These are phyloP conservation scores for Scheffersomyces ergatensis DNA, from an alignment of 805 yeast species.

Conservation along the genomic window DNA sequence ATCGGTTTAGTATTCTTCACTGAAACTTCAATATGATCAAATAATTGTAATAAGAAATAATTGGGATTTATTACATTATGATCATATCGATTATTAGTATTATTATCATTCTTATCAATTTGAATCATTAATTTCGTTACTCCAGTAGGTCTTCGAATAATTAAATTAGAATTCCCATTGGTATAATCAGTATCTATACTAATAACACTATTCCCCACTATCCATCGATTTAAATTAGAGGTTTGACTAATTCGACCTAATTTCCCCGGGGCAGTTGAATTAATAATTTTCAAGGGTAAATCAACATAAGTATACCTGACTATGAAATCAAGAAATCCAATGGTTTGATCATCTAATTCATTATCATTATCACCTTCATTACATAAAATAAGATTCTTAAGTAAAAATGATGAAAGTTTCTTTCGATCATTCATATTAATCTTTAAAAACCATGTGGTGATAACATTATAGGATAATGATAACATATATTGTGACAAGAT, in stretches of 20 bases:
- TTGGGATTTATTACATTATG: slow-evolving; percentile 28
- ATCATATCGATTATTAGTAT: neutral
- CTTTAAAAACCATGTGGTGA: slow-evolving; percentile 70
- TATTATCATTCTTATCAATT: slow-evolving; percentile 28
- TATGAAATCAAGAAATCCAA: slow-evolving; percentile 67
- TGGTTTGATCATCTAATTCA: slow-evolving; percentile 48
- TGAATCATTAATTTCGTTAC: slow-evolving; percentile 45
- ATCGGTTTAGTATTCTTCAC: slow-evolving; percentile 37
- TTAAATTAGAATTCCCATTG: slow-evolving; percentile 51
- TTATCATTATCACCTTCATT: slow-evolving; percentile 16
- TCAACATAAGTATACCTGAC: slow-evolving; percentile 65
- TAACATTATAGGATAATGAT: slow-evolving; percentile 63
- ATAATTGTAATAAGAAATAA: slow-evolving; percentile 50
- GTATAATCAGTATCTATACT: slow-evolving; percentile 52
- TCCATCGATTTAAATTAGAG: slow-evolving; percentile 46
- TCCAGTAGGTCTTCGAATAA: slow-evolving; percentile 69
- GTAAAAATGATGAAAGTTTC: slow-evolving; percentile 59
- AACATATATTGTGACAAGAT: slow-evolving; percentile 59
- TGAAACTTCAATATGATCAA: slow-evolving; percentile 37
- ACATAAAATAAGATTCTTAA: slow-evolving; percentile 48
- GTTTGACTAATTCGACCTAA: neutral
- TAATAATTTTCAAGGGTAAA: slow-evolving; percentile 48
- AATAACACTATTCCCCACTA: slow-evolving; percentile 55
- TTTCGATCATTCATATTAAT: slow-evolving; percentile 58
- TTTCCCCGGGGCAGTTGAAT: slow-evolving; percentile 9